Evolutionary conservation across 202 grass and related monocot species (phyloP).

Genomic region (Eragrostis tef): DNA sequence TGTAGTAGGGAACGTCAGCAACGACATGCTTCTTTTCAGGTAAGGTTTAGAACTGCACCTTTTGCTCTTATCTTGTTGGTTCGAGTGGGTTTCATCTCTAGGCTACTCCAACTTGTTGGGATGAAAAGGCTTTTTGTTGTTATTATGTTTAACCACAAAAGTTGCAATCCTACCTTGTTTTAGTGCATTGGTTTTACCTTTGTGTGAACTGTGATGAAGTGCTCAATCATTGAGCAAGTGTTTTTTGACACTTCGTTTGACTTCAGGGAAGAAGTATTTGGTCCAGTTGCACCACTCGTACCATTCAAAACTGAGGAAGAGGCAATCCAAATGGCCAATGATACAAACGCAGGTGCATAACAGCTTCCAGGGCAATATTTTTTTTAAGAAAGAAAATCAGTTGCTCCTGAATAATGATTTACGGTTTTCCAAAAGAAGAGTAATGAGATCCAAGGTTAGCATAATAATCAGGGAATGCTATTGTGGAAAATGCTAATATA

Average conservation of each 20-base stretch:
- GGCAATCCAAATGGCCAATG: constrained; percentile 80
- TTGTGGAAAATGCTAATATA: too few relatives aligned
- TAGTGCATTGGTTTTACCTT: constrained; percentile 39
- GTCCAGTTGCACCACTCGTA: constrained; percentile 92
- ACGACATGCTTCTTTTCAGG: constrained; percentile 90
- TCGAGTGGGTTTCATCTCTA: background rate
- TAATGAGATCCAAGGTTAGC: background rate
- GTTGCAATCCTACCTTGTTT: constrained; percentile 20
- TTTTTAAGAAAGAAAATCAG: background rate
- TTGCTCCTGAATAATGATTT: constrained; percentile 2
- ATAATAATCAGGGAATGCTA: constrained; percentile 1
- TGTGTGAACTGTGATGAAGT: constrained; percentile 26
- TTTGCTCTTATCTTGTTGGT: background rate
- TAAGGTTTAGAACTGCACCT: constrained; percentile 28
- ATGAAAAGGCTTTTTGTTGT: background rate
- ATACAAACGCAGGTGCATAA: constrained; percentile 80
- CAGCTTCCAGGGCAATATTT: background rate
- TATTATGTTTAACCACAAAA: background rate
- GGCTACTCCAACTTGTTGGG: background rate
- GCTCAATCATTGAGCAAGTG: constrained; percentile 4
- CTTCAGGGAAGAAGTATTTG: constrained; percentile 92
- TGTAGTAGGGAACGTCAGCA: constrained; percentile 79
- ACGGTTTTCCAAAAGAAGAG: background rate
- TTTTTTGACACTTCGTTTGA: constrained; percentile 47
- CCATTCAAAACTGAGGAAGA: constrained; percentile 98